Evolutionary conservation across 2,329 filamentous ascomycete species (phyloP).

Genomic region (Aureobasidium musti): DNA sequence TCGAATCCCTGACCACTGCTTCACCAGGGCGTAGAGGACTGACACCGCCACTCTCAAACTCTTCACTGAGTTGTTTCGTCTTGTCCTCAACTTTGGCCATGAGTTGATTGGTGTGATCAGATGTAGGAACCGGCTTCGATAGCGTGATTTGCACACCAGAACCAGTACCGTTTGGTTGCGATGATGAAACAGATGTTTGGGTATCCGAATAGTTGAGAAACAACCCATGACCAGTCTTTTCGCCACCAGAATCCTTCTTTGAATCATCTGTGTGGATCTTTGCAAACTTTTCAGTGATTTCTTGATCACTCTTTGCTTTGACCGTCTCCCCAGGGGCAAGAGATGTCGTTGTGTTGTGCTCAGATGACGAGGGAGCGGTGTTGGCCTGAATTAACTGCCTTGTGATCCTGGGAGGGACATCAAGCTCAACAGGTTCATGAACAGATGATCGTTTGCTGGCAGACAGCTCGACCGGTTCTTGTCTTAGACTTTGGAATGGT

Average conservation of each 20-base stretch:
- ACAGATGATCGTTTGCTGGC: slow-evolving; percentile 19
- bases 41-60: slow-evolving; percentile 33
- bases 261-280: neutral
- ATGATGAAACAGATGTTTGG: neutral
- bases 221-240: neutral
- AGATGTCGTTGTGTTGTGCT: slow-evolving; percentile 30
- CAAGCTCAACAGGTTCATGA: slow-evolving; percentile 38
- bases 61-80: neutral
- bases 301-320: slow-evolving; percentile 18
- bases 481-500: neutral
- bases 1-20: slow-evolving; percentile 38
- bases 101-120: slow-evolving; percentile 1
- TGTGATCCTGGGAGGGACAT: slow-evolving; percentile 41
- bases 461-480: slow-evolving; percentile 12
- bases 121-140: neutral
- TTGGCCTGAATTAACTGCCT: slow-evolving; percentile 43
- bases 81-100: neutral
- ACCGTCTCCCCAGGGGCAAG: slow-evolving; percentile 15
- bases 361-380: slow-evolving; percentile 37
- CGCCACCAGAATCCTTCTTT: neutral
- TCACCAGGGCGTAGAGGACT: slow-evolving; percentile 40
- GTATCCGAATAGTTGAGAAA: slow-evolving; percentile 15
- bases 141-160: neutral
- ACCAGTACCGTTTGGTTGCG: neutral
- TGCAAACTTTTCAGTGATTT: neutral